A percentile compares a stretch with the other conserved stretches of the same genome.
Conservation (phyloP, 352 stramenopile genomes). For the Blastocystis sp. region DNA sequence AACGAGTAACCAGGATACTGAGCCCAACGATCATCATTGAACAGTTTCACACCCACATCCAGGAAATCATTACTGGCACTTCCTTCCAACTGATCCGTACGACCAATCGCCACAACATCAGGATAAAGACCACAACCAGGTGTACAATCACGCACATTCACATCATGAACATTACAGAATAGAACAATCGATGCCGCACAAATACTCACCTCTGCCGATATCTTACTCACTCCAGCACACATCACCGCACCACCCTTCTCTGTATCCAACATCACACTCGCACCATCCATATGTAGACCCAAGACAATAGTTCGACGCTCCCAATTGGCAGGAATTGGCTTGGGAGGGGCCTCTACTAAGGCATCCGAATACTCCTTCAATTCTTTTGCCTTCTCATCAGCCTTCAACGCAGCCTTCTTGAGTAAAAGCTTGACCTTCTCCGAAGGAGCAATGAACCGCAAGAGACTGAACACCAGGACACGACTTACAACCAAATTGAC, state of each 20-base stretch:
- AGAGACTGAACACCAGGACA: constrained; percentile 19
- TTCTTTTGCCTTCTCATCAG: constrained; percentile 55
- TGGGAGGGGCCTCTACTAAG: constrained; percentile 11
- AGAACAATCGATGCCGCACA: constrained; percentile 25
- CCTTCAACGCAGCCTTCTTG: constrained; percentile 44
- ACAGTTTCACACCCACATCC: constrained; percentile 23
- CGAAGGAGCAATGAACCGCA: constrained; percentile 50
- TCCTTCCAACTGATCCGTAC: neutral
- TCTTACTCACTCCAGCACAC: neutral
- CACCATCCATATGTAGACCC: constrained; percentile 7
- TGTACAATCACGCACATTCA: neutral
- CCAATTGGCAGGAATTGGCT: constrained; percentile 56
- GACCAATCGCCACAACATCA: constrained; percentile 19
- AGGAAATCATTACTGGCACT: constrained; percentile 5
- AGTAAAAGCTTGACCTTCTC: constrained; percentile 36
- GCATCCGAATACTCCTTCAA: constrained; percentile 54
- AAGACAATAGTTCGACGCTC: constrained; percentile 33
- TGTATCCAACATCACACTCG: constrained; percentile 3
- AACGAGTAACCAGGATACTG: constrained; percentile 36
- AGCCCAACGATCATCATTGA: constrained; percentile 50
- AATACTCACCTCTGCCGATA: constrained; percentile 5
- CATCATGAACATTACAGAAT: constrained; percentile 47
- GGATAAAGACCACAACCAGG: constrained; percentile 26
- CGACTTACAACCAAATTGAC: constrained; percentile 50
- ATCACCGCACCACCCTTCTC: constrained; percentile 22